Conservation (phyloP, 306 rosid genomes). For the Arachis stenosperma region DNA sequence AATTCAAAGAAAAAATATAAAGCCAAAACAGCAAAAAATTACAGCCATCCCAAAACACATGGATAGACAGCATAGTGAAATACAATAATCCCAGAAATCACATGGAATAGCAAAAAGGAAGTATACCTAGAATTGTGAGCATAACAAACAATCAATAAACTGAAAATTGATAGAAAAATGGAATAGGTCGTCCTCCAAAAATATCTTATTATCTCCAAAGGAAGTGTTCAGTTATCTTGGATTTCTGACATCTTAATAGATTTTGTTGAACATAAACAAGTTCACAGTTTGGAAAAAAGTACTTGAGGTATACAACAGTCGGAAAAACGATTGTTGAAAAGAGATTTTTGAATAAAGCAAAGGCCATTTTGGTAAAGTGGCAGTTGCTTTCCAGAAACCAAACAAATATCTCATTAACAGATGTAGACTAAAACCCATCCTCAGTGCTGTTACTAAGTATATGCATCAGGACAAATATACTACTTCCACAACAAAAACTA, state of each 20-base stretch:
- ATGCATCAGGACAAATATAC: constrained; percentile 13
- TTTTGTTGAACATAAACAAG: not conserved
- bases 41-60: constrained; percentile 14
- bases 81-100: constrained; percentile 15
- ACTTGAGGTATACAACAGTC: constrained; percentile 9
- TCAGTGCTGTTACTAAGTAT: not conserved
- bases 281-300: constrained; percentile 6
- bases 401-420: not conserved
- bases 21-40: constrained; percentile 18
- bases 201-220: constrained; percentile 6
- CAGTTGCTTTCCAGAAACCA: constrained; percentile 15
- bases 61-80: not conserved
- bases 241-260: not conserved
- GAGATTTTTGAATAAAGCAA: constrained; percentile 14
- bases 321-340: constrained; percentile 16
- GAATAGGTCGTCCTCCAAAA: constrained; percentile 13
- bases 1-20: constrained; percentile 20
- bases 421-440: too few species aligned
- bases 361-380: not conserved
- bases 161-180: not conserved
- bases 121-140: not conserved
- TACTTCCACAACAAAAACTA: constrained; percentile 1
- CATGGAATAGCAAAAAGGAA: not conserved
- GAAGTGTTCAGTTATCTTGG: constrained; percentile 5
- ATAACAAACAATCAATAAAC: not conserved